These are phyloP conservation scores for Acanthamoeba triangularis DNA, from an alignment of 208 protist genomes.

Conservation along the genomic window DNA sequence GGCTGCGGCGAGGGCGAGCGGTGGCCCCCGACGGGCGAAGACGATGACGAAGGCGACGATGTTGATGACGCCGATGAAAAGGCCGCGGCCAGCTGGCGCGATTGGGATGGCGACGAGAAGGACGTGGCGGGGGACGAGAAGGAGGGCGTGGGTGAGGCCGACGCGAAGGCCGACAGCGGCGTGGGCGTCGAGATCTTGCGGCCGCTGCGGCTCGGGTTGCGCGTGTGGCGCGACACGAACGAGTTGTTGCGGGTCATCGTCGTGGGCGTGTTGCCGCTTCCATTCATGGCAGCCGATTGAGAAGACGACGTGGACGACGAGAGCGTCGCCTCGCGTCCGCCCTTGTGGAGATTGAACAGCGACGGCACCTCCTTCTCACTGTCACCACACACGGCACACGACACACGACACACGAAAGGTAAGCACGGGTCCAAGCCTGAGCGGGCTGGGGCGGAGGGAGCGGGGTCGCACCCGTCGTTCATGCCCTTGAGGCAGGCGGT, in stretches of 20 bases:
- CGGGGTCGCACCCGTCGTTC: background rate
- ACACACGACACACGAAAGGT: background rate
- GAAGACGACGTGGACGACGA: background rate
- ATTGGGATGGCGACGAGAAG: background rate
- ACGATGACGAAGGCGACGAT: background rate
- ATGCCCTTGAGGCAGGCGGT: slow-evolving; percentile 47
- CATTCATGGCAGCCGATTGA: background rate
- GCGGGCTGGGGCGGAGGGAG: too few species aligned
- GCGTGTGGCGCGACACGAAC: slow-evolving; percentile 2
- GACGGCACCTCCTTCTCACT: slow-evolving; percentile 51
- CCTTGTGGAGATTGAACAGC: slow-evolving; percentile 16
- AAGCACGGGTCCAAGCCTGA: background rate
- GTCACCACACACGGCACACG: background rate
- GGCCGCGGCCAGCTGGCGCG: background rate
- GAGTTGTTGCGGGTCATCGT: slow-evolving; percentile 2
- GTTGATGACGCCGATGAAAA: background rate
- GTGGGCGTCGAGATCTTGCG: slow-evolving; percentile 11
- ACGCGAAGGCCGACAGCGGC: background rate
- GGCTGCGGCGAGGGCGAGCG: background rate
- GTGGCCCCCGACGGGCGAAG: too few species aligned
- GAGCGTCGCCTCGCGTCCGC: background rate
- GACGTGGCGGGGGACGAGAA: background rate
- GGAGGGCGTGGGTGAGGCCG: slow-evolving; percentile 2
- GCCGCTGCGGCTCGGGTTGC: slow-evolving; percentile 39
- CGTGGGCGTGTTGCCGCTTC: background rate